Evolutionary conservation across 352 stramenopile genomes (phyloP).

Genomic region (Phytophthora litchii): DNA sequence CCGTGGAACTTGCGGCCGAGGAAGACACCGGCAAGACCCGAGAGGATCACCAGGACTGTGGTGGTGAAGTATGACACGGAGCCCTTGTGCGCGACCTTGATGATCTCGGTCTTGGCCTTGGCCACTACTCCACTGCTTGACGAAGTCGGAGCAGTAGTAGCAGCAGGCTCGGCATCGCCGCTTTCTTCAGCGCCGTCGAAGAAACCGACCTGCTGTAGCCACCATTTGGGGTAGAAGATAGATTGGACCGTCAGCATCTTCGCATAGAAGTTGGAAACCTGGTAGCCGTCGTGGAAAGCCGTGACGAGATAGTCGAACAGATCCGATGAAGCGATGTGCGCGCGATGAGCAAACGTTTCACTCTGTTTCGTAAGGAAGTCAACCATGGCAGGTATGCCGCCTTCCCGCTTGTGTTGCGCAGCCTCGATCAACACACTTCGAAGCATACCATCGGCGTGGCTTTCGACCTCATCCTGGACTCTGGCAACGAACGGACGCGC

Average conservation of each 20-base stretch:
- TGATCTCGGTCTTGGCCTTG: conserved; percentile 18
- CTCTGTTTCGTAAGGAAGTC: conserved; percentile 68
- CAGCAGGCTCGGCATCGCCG: conserved; percentile 4
- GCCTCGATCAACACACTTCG: conserved; percentile 45
- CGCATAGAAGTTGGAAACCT: conserved; percentile 61
- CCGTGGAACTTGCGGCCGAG: conserved; percentile 63
- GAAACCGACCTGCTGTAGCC: conserved; percentile 79
- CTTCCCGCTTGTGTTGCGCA: conserved; percentile 36
- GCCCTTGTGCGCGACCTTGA: conserved; percentile 20
- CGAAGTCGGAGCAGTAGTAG: conserved; percentile 12
- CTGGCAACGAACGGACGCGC: conserved; percentile 62
- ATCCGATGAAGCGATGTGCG: conserved; percentile 52
- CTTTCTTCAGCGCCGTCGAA: conserved; percentile 47
- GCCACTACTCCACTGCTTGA: conserved; percentile 23
- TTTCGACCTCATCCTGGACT: conserved; percentile 67
- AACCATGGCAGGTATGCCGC: conserved; percentile 52
- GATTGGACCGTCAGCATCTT: conserved; percentile 47
- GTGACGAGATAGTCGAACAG: conserved; percentile 79
- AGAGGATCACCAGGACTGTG: conserved; percentile 54
- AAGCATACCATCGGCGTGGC: conserved; percentile 43
- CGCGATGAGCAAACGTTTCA: conserved; percentile 53
- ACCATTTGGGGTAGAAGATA: conserved; percentile 88
- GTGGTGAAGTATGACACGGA: conserved; percentile 60
- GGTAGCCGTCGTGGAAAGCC: conserved; percentile 85
- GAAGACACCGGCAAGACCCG: conserved; percentile 51